Evolutionary conservation across 2,329 filamentous ascomycete genomes (phyloP), one percentile per base, ranked within the genome.

Genomic region (Ascochyta koolunga): DNA sequence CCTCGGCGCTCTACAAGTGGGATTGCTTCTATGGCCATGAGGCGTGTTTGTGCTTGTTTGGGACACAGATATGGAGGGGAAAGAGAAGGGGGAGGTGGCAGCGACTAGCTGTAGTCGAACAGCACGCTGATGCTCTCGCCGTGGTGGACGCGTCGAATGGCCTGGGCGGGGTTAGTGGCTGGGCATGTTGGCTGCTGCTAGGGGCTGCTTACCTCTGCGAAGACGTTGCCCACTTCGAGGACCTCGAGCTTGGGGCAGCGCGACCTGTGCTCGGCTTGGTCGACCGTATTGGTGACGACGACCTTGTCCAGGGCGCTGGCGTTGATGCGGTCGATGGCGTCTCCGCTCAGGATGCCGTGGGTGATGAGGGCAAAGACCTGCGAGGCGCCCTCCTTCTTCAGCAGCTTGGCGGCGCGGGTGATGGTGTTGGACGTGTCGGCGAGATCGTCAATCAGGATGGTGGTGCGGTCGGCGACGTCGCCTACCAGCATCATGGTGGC

Each of bases 351-450:
- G 60, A 98, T 91, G 47, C 93, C 95, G 72, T 99, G 95, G 5
- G 95, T 98, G 63, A 99, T 84, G 47, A 99, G 83, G 6, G 95
- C 95, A 73, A 93, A 96, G 39, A 98, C 92, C 62, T 87, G 87
- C 31, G 87, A 89, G n/a, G 95, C 95, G 29, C 86, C 86, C 77
- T 97, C 91, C 68, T 91, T 93, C 80, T 97, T 97, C 62, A 98
- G 80, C n/a, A 98, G 83, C 80, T 98, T 97, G 25, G 95, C 95
- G 8, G 95, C 95, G 56, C 95, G 86, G 0, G 93, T 98, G 66
- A 98, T 96, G 32, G 95, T 99, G 78, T 98, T 98, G 50, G 90
- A 95, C 1, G 95, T 99, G 74, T 99, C 95, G 18, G 90, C 90
- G 67, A 99, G 81, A 75, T 99, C 95, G 74, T 99, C 95, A 60